Conservation (phyloP, 2,329 filamentous ascomycete genomes). For the Monilinia fructigena region DNA sequence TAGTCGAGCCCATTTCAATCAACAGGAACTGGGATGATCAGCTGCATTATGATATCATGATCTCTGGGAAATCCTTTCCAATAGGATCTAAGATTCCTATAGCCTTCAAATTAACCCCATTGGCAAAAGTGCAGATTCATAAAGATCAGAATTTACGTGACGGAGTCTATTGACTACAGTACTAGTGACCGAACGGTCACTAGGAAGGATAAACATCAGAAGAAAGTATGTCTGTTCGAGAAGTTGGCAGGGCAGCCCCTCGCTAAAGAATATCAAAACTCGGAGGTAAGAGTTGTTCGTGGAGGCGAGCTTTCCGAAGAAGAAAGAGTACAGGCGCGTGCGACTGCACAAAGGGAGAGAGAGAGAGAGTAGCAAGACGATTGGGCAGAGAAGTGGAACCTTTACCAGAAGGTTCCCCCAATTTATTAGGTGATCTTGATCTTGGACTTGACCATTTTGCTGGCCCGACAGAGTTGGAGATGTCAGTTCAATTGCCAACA, state of each 20-base stretch:
- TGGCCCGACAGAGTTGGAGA: constrained; percentile 72
- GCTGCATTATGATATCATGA: constrained; percentile 74
- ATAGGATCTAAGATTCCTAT: constrained; percentile 70
- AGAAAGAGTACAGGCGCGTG: constrained; percentile 34
- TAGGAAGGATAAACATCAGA: constrained; percentile 59
- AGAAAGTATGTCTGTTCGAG: constrained; percentile 69
- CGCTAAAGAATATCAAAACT: constrained; percentile 63
- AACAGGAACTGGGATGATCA: constrained; percentile 75
- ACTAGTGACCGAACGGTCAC: constrained; percentile 66
- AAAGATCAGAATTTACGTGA: constrained; percentile 71
- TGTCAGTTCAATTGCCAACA: constrained; percentile 70
- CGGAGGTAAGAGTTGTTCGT: constrained; percentile 62
- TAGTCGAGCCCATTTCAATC: constrained; percentile 73
- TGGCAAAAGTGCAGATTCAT: constrained; percentile 73
- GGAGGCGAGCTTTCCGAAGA: constrained; percentile 66
- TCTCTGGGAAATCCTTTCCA: constrained; percentile 74
- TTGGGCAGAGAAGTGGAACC: constrained; percentile 47
- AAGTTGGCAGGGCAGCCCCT: constrained; percentile 65
- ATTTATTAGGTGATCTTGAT: constrained; percentile 59
- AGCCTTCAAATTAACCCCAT: constrained; percentile 70
- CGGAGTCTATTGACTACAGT: constrained; percentile 71
- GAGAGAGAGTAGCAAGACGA: constrained; percentile 53
- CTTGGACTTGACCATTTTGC: constrained; percentile 56
- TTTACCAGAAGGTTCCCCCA: constrained; percentile 47
- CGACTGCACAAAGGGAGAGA: constrained; percentile 39